phyloP scores from a whole-genome alignment of 163 green algal genomes.

The Scenedesmus sp. region DNA sequence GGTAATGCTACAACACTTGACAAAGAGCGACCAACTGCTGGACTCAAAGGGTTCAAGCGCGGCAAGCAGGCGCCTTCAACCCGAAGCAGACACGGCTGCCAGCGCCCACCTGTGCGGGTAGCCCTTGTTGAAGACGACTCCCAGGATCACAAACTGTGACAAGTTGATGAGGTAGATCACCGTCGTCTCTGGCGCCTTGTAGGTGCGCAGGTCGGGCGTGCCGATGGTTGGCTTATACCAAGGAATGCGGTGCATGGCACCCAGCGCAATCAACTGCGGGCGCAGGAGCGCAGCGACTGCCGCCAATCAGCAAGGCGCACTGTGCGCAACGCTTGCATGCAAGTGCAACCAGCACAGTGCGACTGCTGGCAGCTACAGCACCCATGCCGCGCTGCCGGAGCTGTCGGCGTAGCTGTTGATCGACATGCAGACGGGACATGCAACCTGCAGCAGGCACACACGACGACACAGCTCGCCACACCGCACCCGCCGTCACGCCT shows the following conservation, averaged over 20 bases:
- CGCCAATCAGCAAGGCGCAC: background rate
- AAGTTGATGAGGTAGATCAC: slow-evolving; percentile 71
- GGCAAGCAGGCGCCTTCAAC: too few relatives aligned
- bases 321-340: too few relatives aligned
- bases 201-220: slow-evolving; percentile 51
- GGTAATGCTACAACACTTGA: too few relatives aligned
- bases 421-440: too few relatives aligned
- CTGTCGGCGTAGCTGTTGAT: too few relatives aligned
- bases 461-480: background rate
- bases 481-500: background rate
- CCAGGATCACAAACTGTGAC: slow-evolving; percentile 76
- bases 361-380: too few relatives aligned
- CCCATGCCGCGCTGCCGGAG: too few relatives aligned
- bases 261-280: slow-evolving; percentile 45
- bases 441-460: too few relatives aligned
- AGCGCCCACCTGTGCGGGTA: slow-evolving; percentile 65
- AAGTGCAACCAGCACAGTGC: too few relatives aligned
- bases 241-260: slow-evolving; percentile 47
- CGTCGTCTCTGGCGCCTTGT: slow-evolving; percentile 71
- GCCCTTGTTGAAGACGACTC: slow-evolving; percentile 84
- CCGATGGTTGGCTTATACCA: slow-evolving; percentile 52
- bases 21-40: too few relatives aligned
- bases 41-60: too few relatives aligned
- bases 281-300: background rate
- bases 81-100: background rate